A percentile compares a stretch with the other conserved stretches of the same genome.
These are phyloP conservation scores for Talaromyces proteolyticus DNA, from an alignment of 495 filamentous ascomycete genomes.

Conservation along the genomic window DNA sequence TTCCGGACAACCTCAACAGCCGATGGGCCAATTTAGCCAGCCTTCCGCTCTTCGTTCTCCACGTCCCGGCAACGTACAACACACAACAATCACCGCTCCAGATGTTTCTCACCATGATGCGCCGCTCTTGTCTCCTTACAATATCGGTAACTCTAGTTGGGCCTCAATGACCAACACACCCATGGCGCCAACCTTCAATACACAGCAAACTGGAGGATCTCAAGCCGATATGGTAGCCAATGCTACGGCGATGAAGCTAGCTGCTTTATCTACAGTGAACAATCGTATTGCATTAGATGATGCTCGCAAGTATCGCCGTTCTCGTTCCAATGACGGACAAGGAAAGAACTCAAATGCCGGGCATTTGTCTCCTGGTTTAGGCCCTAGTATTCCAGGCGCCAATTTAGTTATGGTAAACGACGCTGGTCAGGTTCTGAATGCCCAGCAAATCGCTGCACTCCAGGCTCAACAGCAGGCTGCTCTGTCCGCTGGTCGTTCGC, in stretches of 20 bases:
- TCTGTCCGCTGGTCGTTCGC: conserved; percentile 76
- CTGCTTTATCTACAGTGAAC: conserved; percentile 94
- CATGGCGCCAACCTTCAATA: conserved; percentile 80
- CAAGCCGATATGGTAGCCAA: conserved; percentile 99
- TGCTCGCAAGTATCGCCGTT: conserved; percentile 86
- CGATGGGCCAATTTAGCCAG: conserved; percentile 97
- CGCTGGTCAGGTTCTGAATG: conserved; percentile 77
- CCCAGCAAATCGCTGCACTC: conserved; percentile 80
- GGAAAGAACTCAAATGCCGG: conserved; percentile 32
- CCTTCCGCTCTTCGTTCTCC: conserved; percentile 80
- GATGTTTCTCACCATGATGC: conserved; percentile 63
- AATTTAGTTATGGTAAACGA: conserved; percentile 88
- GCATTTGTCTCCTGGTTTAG: conserved; percentile 45
- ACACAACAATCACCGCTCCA: conserved; percentile 67
- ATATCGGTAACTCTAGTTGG: conserved; percentile 83
- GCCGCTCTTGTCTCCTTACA: conserved; percentile 86
- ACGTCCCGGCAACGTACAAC: conserved; percentile 75
- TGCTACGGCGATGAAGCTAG: conserved; percentile 97
- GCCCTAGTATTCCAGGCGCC: conserved; percentile 49
- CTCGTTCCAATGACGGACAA: conserved; percentile 83
- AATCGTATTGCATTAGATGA: conserved; percentile 97
- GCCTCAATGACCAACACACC: conserved; percentile 98
- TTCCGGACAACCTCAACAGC: conserved; percentile 63
- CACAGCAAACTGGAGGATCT: conserved; percentile 46
- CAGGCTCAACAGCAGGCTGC: conserved; percentile 79